phyloP scores from a whole-genome alignment of 306 rosid genomes.

The Geum urbanum region DNA sequence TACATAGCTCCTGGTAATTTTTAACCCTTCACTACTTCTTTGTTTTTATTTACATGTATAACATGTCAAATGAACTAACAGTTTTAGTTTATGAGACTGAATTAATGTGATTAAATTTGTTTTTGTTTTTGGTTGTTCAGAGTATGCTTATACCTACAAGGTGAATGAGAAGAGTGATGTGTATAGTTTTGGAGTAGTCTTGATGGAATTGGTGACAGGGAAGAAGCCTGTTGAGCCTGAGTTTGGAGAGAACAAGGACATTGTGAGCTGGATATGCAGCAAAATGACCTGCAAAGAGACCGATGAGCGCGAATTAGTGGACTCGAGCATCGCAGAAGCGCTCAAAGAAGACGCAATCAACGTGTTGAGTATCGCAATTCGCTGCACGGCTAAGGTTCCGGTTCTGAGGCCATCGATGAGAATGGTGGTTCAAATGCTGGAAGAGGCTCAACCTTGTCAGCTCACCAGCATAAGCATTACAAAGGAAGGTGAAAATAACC shows the following conservation, averaged over 20 bases:
- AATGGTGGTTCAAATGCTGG: constrained; percentile 82
- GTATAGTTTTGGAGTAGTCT: constrained; percentile 82
- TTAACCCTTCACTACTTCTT: too few relatives aligned
- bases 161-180: constrained; percentile 90
- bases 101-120: constrained; percentile 20
- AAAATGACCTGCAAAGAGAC: constrained; percentile 37
- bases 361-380: constrained; percentile 56
- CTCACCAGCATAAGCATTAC: constrained; percentile 34
- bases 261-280: constrained; percentile 66
- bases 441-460: constrained; percentile 61
- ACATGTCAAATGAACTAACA: background rate
- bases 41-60: background rate
- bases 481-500: constrained; percentile 30
- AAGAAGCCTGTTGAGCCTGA: constrained; percentile 61
- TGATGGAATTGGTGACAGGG: constrained; percentile 75
- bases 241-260: constrained; percentile 72
- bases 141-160: constrained; percentile 73
- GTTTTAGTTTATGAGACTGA: constrained; percentile 7
- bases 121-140: constrained; percentile 35
- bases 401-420: constrained; percentile 84
- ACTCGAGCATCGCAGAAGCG: constrained; percentile 45
- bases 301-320: constrained; percentile 43
- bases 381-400: constrained; percentile 55
- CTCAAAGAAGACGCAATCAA: constrained; percentile 58
- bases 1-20: constrained; percentile 85